phyloP scores from a whole-genome alignment of 139 green algal species.

The Micromonas commoda region DNA sequence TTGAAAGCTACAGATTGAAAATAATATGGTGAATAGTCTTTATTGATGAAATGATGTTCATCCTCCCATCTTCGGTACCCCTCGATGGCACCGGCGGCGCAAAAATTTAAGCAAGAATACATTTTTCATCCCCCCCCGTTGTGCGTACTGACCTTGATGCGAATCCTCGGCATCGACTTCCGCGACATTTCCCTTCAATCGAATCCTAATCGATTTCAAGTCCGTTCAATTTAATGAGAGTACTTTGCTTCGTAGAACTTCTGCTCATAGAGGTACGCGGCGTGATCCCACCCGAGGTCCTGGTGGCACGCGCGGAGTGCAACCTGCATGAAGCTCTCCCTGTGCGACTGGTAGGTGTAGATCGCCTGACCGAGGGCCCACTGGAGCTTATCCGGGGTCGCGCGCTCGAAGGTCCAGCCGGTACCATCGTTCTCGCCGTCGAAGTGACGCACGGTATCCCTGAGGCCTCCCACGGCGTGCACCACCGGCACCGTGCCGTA shows the following conservation, averaged over 20 bases:
- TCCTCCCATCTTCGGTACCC: too few species aligned
- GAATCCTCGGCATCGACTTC: too few species aligned
- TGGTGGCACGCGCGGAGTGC: slow-evolving; percentile 63
- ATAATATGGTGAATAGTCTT: too few species aligned
- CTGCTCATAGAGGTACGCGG: slow-evolving; percentile 85
- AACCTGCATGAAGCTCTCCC: slow-evolving; percentile 38
- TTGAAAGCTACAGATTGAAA: too few species aligned
- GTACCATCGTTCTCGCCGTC: slow-evolving; percentile 39
- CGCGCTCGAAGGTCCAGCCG: slow-evolving; percentile 45
- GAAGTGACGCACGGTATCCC: slow-evolving; percentile 54
- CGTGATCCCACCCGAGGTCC: slow-evolving; percentile 84
- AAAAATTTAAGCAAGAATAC: too few species aligned
- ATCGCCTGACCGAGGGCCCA: slow-evolving; percentile 43
- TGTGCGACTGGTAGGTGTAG: slow-evolving; percentile 39
- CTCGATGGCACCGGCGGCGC: too few species aligned
- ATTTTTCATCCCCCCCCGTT: too few species aligned
- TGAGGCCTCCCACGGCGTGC: slow-evolving; percentile 69
- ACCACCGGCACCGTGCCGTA: slow-evolving; percentile 84
- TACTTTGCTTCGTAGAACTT: slow-evolving; percentile 84
- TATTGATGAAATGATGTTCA: too few species aligned
- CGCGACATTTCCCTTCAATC: too few species aligned
- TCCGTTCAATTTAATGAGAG: too few species aligned
- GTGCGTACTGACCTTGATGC: too few species aligned
- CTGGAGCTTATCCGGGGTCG: slow-evolving; percentile 34
- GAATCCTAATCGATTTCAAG: too few species aligned